phyloP scores from a whole-genome alignment of 306 rosid genomes.

The Pachyrhizus erosus region DNA sequence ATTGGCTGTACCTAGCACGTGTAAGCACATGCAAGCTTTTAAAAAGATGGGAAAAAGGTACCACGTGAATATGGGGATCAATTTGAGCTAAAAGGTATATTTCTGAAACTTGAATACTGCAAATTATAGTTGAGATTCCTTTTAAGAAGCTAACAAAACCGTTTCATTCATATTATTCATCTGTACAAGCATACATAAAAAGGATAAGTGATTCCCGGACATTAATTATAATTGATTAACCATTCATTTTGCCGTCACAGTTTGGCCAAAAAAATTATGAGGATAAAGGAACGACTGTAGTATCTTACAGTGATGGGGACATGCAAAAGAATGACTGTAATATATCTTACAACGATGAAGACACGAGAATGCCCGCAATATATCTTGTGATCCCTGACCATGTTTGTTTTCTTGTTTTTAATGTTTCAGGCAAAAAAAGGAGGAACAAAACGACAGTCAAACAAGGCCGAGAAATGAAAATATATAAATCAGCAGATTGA shows the following conservation, averaged over 20 bases:
- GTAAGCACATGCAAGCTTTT: slow-evolving; percentile 36
- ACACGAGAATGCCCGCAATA: background rate
- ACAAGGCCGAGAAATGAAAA: background rate
- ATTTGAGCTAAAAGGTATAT: background rate
- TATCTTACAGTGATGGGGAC: background rate
- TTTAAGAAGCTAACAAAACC: background rate
- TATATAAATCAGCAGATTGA: background rate
- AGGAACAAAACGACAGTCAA: background rate
- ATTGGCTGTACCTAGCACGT: slow-evolving; percentile 28
- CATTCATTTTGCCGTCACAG: background rate
- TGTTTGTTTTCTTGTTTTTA: background rate
- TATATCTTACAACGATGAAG: background rate
- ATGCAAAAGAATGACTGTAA: background rate
- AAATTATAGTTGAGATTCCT: background rate
- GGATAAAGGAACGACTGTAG: background rate
- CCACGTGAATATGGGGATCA: slow-evolving; percentile 6
- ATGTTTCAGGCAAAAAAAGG: background rate
- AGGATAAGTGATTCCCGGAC: background rate
- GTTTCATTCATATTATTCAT: background rate
- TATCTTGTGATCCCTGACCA: background rate
- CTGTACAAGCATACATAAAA: background rate
- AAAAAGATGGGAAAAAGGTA: slow-evolving; percentile 8
- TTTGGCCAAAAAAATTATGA: background rate
- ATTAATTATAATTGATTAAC: background rate
- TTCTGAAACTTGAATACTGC: background rate